Evolutionary conservation across 2,329 filamentous ascomycete genomes (phyloP).

Genomic region (Paracoccidioides lutzii): DNA sequence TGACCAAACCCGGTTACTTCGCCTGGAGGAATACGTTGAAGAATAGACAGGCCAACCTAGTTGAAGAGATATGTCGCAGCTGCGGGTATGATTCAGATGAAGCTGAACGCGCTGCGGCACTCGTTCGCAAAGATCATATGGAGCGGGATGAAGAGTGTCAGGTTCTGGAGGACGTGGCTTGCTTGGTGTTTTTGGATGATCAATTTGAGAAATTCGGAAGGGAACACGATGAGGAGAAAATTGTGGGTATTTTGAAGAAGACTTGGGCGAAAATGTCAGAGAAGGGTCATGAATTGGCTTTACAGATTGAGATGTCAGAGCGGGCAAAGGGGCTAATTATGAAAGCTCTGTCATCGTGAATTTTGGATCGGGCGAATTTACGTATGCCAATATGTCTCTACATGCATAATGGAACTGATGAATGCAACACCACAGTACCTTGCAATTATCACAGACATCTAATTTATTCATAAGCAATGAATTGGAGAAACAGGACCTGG

Average conservation of each 20-base stretch:
- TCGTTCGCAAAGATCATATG: constrained; percentile 69
- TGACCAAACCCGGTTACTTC: constrained; percentile 63
- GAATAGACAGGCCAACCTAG: constrained; percentile 57
- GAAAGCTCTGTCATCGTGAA: constrained; percentile 43
- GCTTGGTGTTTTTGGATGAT: constrained; percentile 75
- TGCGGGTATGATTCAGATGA: constrained; percentile 41
- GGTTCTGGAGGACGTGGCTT: constrained; percentile 72
- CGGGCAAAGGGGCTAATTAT: constrained; percentile 48
- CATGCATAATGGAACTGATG: not conserved
- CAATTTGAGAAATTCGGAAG: constrained; percentile 71
- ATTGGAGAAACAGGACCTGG: not conserved
- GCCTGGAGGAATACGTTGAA: constrained; percentile 64
- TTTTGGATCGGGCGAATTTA: not conserved
- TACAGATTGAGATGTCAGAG: constrained; percentile 52
- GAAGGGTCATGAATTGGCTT: constrained; percentile 49
- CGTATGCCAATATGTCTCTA: not conserved
- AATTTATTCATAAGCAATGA: not conserved
- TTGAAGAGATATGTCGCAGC: constrained; percentile 39
- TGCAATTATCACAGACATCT: no score
- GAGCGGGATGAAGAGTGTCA: constrained; percentile 44
- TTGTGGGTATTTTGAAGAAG: constrained; percentile 56
- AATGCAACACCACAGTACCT: not conserved
- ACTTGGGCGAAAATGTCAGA: constrained; percentile 66
- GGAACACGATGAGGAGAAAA: constrained; percentile 63
- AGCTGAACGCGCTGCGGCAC: constrained; percentile 49